Evolutionary conservation across 2,329 filamentous ascomycete genomes (phyloP), one percentile per base, ranked within the genome.

Genomic region (Cercospora brassicicola): DNA sequence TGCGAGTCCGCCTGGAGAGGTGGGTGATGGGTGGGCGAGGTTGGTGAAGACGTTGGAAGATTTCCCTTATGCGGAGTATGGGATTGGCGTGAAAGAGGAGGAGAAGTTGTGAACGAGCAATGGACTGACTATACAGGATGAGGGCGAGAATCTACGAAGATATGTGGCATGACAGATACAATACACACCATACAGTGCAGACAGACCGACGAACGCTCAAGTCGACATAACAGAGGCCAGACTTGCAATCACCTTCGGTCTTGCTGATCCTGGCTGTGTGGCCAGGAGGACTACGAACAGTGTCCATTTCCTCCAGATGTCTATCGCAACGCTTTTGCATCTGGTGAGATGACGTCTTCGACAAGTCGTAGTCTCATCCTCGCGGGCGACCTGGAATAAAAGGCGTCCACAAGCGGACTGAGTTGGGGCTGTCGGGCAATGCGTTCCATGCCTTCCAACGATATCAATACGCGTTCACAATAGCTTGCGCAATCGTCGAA

Each of bases 1-100:
- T 23, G 67, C 62, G 31, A 73, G 79, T 11, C 71, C 73, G 59
- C 82, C 84, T 3, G 87, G 88, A 0, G 79, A 84, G 76, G 77
- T 89, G 59, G 84, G 83, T 30, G 89, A 91, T 81, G 88, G 88
- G 2, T 89, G 85, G 84, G 88, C 79, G 0, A 82, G 84, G 71
- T 73, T 87, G 67, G 75, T 88, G 68, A 66, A 75, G 23, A 85
- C 81, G 2, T 75, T 91, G 75, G 87, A 86, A 71, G 78, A 82
- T 2, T 91, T 91, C 69, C 86, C 87, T 5, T 90, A 88, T 73
- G 80, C 81, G 64, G 81, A 79, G 57, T 90, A 87, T 78, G 87
- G 87, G 0, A 89, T 90, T 73, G 68, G 71, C 31, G 73, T 75
- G 9, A 71, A 66, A 60, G 62, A 60, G 23, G 70, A 62, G 48